Base-by-base conservation (phyloP, 2,329 filamentous ascomycete genomes). In the Stemphylium vesicarium region DNA sequence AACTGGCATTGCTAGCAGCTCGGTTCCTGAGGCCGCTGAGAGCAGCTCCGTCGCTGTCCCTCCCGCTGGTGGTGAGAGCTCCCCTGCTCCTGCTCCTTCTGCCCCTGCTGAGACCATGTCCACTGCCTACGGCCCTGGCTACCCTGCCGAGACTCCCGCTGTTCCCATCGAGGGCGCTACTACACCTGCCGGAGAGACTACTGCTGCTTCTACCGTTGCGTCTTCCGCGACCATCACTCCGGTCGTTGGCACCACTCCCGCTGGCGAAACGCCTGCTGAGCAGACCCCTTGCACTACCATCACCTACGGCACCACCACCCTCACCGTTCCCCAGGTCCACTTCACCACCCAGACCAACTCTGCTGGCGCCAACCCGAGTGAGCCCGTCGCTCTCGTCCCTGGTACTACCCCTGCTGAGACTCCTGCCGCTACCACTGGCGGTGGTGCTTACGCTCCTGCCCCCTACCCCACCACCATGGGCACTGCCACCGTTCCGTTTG, bases 261-360 rank as follows among this genome's bases (percentile, higher is more conserved):
- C 53, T 15, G 45, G 18, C 11, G 50, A 45, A 2, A 22, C 47
- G 20, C 46, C 56, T 22, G 46, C 53, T 18, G 50, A 32, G 3
- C 32, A 41, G 38, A 53, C 45, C 4, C 54, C 58, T 24, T 57
- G 62, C 57, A 81, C 79, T 0, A 78, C 76, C 22, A 77, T 81
- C 61, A 77, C 74, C 13, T 77, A 76, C 66, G 73, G 75, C 43
- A 64, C 71, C 18, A 80, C 76, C 4, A 75, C 75, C 16, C 65
- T 81, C 53, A 80, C 78, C 12, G 78, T 82, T 20, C 80, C 80
- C 0, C 75, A 78, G 58, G 77, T 80, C 10, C 68, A 73, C 59
- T 80, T 80, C 73, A 74, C 72, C 26, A 79, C 77, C 31, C 56
- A 69, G 24, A 71, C 72, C 16, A 54, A 67, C 47, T 67, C 66